A percentile compares a stretch with the other conserved stretches of the same genome.
Evolutionary conservation across 2,329 filamentous ascomycete species (phyloP).

Genomic region (Lachnellula cervina): DNA sequence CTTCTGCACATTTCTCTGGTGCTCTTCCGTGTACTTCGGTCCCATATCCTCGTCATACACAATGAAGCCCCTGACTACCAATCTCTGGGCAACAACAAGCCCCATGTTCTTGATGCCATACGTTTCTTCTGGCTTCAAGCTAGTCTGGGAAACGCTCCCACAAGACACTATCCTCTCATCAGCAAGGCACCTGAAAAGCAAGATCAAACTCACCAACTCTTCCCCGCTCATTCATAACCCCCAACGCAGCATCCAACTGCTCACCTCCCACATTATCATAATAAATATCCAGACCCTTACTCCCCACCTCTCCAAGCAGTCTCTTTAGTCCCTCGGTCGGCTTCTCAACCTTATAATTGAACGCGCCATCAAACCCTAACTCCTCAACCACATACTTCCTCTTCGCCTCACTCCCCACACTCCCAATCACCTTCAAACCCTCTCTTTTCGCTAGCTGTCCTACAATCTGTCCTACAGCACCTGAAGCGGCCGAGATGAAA

Average conservation of each 20-base stretch:
- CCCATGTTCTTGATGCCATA: constrained; percentile 60
- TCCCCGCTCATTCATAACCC: constrained; percentile 56
- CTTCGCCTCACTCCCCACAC: constrained; percentile 70
- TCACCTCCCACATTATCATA: constrained; percentile 77
- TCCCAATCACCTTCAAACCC: constrained; percentile 66
- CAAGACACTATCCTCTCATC: constrained; percentile 38
- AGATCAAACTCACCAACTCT: constrained; percentile 42
- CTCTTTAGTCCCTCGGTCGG: constrained; percentile 56
- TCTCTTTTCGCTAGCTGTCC: constrained; percentile 67
- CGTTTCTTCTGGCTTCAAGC: constrained; percentile 44
- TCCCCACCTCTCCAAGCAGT: constrained; percentile 47
- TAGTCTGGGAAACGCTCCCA: constrained; percentile 65
- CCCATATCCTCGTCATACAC: constrained; percentile 57
- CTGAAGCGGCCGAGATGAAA: constrained; percentile 66
- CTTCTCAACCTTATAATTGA: constrained; percentile 76
- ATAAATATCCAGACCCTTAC: constrained; percentile 70
- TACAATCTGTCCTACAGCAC: constrained; percentile 68
- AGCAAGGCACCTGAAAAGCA: neutral
- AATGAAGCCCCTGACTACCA: constrained; percentile 63
- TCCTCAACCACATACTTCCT: constrained; percentile 67
- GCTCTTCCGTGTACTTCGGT: constrained; percentile 53
- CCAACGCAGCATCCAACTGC: constrained; percentile 62
- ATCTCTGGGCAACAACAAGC: constrained; percentile 52
- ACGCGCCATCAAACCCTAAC: constrained; percentile 65
- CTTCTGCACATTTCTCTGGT: constrained; percentile 60